Conservation (phyloP, 176 grass and related monocot species). For the Lolium rigidum region DNA sequence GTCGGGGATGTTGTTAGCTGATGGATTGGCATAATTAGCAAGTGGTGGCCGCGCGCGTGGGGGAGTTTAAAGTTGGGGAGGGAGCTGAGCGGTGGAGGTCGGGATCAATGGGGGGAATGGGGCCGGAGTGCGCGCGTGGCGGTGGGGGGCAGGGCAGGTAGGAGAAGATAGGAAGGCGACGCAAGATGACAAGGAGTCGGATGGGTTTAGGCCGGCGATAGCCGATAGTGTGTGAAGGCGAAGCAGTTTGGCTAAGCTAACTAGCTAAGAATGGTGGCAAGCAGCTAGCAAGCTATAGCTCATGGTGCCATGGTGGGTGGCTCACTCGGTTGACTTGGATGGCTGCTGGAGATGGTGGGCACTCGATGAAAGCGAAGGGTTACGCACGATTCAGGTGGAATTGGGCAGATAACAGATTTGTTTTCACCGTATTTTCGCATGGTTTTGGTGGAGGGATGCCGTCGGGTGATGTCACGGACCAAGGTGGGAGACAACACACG, state of each 20-base stretch:
- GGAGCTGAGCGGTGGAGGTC: slow-evolving; percentile 21
- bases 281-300: neutral
- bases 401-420: neutral
- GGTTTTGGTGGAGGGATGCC: slow-evolving; percentile 6
- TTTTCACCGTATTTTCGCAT: neutral
- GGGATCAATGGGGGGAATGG: neutral
- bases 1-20: neutral
- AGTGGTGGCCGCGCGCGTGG: slow-evolving; percentile 14
- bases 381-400: neutral
- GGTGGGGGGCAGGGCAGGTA: slow-evolving; percentile 18
- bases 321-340: slow-evolving; percentile 36
- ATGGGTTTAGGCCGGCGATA: neutral
- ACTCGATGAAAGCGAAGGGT: neutral
- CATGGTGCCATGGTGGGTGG: slow-evolving; percentile 38
- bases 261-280: neutral
- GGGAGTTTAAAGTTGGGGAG: slow-evolving; percentile 3
- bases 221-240: neutral
- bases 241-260: neutral
- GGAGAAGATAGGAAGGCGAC: neutral
- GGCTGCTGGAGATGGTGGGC: neutral
- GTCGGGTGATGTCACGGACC: neutral
- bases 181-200: neutral
- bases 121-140: neutral
- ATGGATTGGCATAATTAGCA: neutral
- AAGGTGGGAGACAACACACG: neutral